Evolutionary conservation across 768 basidiomycete genomes (phyloP).

Genomic region (Amanita pseudoporphyria): DNA sequence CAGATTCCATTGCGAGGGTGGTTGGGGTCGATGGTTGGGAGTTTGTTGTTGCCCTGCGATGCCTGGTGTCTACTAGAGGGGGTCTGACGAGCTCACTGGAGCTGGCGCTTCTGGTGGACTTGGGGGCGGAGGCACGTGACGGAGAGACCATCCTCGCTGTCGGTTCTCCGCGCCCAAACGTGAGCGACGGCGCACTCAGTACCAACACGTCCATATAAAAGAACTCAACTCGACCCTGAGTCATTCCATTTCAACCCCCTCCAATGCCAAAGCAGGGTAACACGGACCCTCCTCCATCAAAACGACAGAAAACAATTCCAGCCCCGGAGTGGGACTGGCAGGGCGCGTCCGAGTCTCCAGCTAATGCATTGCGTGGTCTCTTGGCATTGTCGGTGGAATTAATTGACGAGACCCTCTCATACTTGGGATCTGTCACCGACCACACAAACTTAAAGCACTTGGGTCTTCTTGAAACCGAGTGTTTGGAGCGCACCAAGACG

Average conservation of each 20-base stretch:
- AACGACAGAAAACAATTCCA: neutral
- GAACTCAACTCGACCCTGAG: neutral
- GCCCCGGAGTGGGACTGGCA: neutral
- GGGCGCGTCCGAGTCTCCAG: neutral
- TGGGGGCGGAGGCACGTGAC: conserved; percentile 2
- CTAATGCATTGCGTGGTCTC: neutral
- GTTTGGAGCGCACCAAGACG: neutral
- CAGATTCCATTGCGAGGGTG: conserved; percentile 42
- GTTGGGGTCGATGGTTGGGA: conserved; percentile 8
- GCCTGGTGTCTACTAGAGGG: neutral
- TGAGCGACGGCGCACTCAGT: neutral
- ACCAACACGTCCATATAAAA: neutral
- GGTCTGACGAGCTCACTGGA: neutral
- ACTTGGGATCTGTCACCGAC: neutral
- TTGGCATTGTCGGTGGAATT: too few relatives aligned
- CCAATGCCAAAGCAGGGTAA: neutral
- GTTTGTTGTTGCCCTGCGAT: neutral
- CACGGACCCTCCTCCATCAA: neutral
- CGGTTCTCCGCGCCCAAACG: neutral
- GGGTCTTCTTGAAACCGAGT: neutral
- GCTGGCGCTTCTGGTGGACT: neutral
- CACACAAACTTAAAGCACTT: neutral
- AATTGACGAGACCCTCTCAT: neutral
- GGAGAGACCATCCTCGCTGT: neutral
- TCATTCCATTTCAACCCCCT: neutral